Percentiles rank a stretch among this genome's conserved stretches.
These are phyloP conservation scores for Ilyonectria destructans DNA, from an alignment of 2,329 filamentous ascomycete genomes.

Conservation along the genomic window DNA sequence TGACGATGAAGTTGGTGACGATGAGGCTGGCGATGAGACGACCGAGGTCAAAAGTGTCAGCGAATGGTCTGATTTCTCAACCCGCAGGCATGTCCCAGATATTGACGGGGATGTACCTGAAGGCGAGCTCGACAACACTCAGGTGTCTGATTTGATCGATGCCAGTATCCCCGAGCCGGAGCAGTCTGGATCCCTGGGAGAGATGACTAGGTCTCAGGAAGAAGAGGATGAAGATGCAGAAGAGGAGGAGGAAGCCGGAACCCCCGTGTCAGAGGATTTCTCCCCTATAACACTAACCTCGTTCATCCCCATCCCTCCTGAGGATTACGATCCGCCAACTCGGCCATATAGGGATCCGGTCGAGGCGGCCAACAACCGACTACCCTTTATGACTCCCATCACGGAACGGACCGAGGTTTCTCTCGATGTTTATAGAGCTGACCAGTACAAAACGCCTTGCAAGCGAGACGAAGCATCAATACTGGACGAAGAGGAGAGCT, in stretches of 20 bases:
- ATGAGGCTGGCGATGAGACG: slow-evolving; percentile 61
- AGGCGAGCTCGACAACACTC: slow-evolving; percentile 55
- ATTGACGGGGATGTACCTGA: slow-evolving; percentile 54
- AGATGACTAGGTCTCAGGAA: slow-evolving; percentile 22
- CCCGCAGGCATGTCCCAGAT: slow-evolving; percentile 78
- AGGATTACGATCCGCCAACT: slow-evolving; percentile 87
- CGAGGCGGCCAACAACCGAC: slow-evolving; percentile 87
- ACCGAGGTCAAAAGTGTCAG: slow-evolving; percentile 77
- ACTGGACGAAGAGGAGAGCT: slow-evolving; percentile 50
- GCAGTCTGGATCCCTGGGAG: slow-evolving; percentile 40
- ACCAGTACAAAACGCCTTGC: slow-evolving; percentile 84
- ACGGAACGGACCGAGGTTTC: slow-evolving; percentile 96
- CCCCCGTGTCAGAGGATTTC: slow-evolving; percentile 59
- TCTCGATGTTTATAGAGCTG: slow-evolving; percentile 76
- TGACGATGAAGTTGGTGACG: slow-evolving; percentile 64
- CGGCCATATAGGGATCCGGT: slow-evolving; percentile 86
- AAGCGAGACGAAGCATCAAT: slow-evolving; percentile 61
- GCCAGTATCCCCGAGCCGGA: slow-evolving; percentile 48
- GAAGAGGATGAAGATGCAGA: slow-evolving; percentile 51
- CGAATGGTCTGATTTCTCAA: slow-evolving; percentile 92
- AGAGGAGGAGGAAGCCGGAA: slow-evolving; percentile 60
- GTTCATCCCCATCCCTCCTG: slow-evolving; percentile 87
- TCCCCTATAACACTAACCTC: slow-evolving; percentile 72
- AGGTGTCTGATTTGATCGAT: slow-evolving; percentile 60
- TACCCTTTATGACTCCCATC: slow-evolving; percentile 99